Evolutionary conservation across 176 grass and related monocot genomes (phyloP).

Genomic region (Ampelocalamus luodianensis): DNA sequence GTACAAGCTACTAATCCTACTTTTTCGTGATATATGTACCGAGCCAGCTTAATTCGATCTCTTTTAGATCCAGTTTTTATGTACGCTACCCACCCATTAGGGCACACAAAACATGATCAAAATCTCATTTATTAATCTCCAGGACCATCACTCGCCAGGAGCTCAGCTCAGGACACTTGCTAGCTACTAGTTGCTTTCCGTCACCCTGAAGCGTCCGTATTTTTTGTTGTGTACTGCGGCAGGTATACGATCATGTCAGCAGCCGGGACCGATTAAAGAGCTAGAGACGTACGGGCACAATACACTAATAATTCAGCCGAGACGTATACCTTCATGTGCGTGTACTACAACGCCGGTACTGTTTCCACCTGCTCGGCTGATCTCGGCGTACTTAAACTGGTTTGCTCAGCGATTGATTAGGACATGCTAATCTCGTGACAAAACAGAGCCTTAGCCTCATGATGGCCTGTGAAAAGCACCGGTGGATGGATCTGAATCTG

Average conservation of each 20-base stretch:
- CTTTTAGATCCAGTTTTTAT: not conserved
- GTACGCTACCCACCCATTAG: slow-evolving; percentile 3
- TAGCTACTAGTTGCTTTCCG: not conserved
- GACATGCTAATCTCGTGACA: slow-evolving; percentile 41
- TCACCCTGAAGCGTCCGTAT: slow-evolving; percentile 34
- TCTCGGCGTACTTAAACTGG: not conserved
- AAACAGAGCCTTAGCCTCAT: not conserved
- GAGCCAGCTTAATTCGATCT: not conserved
- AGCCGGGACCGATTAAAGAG: slow-evolving; percentile 17
- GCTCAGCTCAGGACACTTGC: not conserved
- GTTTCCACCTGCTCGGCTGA: not conserved
- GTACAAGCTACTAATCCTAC: not conserved
- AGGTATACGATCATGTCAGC: slow-evolving; percentile 37
- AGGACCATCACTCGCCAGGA: not conserved
- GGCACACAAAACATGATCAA: not conserved
- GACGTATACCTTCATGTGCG: not conserved
- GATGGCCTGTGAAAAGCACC: slow-evolving; percentile 1
- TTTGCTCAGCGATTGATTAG: not conserved
- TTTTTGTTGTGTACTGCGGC: slow-evolving; percentile 24
- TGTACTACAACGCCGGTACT: slow-evolving; percentile 1
- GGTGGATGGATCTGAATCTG: not conserved
- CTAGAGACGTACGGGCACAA: not conserved
- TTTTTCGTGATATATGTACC: not conserved
- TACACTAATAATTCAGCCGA: not conserved
- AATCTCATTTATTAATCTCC: not conserved